Evolutionary conservation across 371 early-diverging fungal species (phyloP), one percentile per base, ranked within the genome.

Genomic region (Funneliformis caledonium): DNA sequence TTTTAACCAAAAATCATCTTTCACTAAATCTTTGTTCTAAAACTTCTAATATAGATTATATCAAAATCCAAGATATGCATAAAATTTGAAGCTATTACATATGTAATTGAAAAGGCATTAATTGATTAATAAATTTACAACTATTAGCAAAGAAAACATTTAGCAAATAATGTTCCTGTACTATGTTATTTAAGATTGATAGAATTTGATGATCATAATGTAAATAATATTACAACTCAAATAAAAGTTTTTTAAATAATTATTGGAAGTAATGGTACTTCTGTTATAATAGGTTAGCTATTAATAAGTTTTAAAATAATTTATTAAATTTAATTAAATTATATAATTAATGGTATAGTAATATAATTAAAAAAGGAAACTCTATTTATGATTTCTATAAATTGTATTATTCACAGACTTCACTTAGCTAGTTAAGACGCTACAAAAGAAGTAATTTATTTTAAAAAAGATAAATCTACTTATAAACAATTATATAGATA

Each of bases 261-360:
- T 72, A 52, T 72, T 72, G 26, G 52, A 72, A 72, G 72, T 22
- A 26, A 72, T 72, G 33, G 72, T 50, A 10, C 19, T 22, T 26
- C 12, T 33, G 26, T n/a, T 26, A 72, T 72, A 50, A 72, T 16
- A 33, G 72, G 72, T 50, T 48, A n/a, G 72, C 6, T 22, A 26
- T 72, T 22, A 10, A 26, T 0, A 26, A 26, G 26, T 26, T n/a
- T 26, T 52, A n/a, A 47, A 8, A 48, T 50, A 2, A 31, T 48
- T 47, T 72, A 50, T 22, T 50, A 48, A 11, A 26, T 26, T 22
- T 7, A 19, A 7, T 33, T 43, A 70, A 31, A 31, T 48, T 47
- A 19, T 72, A 48, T 50, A 12, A 1, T 19, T 16, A 72, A 42
- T 50, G 72, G 72, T 10, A 22, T 72, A 8, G 19, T 12, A 11